Percentiles rank a stretch among this genome's conserved stretches.
phyloP scores from a whole-genome alignment of 306 rosid species.

The Prunus dulcis region DNA sequence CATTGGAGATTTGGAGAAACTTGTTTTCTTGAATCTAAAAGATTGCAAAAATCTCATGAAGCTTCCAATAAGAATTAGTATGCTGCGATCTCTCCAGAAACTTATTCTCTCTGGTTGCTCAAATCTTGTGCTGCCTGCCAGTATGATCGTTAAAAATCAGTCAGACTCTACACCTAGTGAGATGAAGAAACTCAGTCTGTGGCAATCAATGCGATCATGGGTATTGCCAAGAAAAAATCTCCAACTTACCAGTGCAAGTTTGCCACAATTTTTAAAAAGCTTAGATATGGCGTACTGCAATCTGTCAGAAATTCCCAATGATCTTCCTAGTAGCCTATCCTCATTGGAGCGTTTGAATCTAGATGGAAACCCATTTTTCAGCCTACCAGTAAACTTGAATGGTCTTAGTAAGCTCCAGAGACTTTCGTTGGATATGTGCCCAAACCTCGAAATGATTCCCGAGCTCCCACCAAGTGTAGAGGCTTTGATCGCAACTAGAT shows the following conservation, averaged over 20 bases:
- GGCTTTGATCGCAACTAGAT: no score
- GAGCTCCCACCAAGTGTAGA: neutral
- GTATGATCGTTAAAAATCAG: neutral
- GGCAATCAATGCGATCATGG: neutral
- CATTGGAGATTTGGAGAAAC: slow-evolving; percentile 7
- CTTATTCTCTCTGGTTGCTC: slow-evolving; percentile 8
- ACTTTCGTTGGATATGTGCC: neutral
- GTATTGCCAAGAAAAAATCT: neutral
- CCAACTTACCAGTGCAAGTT: neutral
- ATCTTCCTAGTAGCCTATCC: neutral
- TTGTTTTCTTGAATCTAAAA: neutral
- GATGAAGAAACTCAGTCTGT: neutral
- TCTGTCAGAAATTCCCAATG: neutral
- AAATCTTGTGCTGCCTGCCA: neutral
- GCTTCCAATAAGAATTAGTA: neutral
- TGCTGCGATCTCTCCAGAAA: neutral
- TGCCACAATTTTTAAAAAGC: neutral
- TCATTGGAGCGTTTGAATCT: neutral
- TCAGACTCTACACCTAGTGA: neutral
- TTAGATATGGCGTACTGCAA: neutral
- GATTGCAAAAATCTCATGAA: neutral
- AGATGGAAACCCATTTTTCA: neutral
- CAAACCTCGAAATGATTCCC: neutral
- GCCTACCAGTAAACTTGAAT: neutral
- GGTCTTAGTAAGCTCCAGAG: neutral